Evolutionary conservation across 2,329 filamentous ascomycete genomes (phyloP).

Genomic region (Microcera coccophila): DNA sequence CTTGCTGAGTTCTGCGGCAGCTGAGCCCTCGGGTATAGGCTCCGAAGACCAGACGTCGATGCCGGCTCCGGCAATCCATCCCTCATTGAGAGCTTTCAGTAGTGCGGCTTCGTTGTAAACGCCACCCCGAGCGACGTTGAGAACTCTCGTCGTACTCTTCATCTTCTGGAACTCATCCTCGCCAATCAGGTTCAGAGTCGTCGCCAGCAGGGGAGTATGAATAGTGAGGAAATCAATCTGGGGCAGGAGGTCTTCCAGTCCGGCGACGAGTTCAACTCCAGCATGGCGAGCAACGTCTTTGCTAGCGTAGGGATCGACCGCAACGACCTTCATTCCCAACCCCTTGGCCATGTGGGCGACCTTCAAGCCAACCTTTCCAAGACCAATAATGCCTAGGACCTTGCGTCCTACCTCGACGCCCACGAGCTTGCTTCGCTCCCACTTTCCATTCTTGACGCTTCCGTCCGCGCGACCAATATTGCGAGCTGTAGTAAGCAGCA

Average conservation of each 20-base stretch:
- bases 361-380: conserved; percentile 80
- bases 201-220: conserved; percentile 75
- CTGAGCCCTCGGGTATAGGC: conserved; percentile 54
- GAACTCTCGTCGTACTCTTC: conserved; percentile 68
- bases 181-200: conserved; percentile 70
- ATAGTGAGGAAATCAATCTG: conserved; percentile 74
- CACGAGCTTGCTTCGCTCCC: conserved; percentile 71
- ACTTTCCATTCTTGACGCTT: conserved; percentile 66
- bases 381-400: conserved; percentile 69
- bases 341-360: conserved; percentile 77
- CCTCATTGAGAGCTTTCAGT: conserved; percentile 64
- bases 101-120: conserved; percentile 76
- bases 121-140: conserved; percentile 77
- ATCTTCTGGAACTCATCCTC: conserved; percentile 63
- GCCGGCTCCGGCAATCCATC: conserved; percentile 70
- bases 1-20: conserved; percentile 59
- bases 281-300: conserved; percentile 65
- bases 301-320: conserved; percentile 75
- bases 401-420: conserved; percentile 77
- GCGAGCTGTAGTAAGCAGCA: conserved; percentile 69
- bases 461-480: conserved; percentile 68
- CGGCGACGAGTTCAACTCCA: conserved; percentile 59
- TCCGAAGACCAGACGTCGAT: conserved; percentile 78
- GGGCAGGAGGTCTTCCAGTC: conserved; percentile 57
- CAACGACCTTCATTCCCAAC: conserved; percentile 70